phyloP scores from a whole-genome alignment of 2,329 filamentous ascomycete genomes.

The Colletotrichum sp. region DNA sequence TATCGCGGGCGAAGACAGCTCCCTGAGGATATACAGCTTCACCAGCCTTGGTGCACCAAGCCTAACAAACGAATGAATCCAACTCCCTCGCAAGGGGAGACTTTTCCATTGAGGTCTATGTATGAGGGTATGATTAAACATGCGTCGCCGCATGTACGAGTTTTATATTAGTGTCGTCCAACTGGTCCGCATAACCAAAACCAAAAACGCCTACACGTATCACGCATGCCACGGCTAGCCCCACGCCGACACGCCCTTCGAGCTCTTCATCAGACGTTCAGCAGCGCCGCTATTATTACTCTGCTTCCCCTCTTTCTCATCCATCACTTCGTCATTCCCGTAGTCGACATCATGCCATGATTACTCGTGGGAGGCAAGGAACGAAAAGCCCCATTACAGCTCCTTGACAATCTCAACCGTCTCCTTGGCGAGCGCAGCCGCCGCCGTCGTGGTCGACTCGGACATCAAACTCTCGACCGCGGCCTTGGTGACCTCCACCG shows the following conservation, averaged over 20 bases:
- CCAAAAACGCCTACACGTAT: neutral
- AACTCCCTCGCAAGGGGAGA: neutral
- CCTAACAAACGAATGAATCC: neutral
- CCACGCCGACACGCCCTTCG: slow-evolving; percentile 11
- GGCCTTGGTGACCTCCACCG: slow-evolving; percentile 51
- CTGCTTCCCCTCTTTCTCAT: neutral
- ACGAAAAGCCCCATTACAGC: slow-evolving; percentile 30
- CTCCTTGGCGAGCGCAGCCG: slow-evolving; percentile 22
- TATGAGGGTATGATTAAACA: slow-evolving; percentile 22
- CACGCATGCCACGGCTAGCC: neutral
- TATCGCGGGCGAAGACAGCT: slow-evolving; percentile 65
- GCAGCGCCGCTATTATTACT: neutral
- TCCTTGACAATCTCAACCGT: slow-evolving; percentile 38
- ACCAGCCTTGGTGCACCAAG: neutral
- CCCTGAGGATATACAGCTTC: slow-evolving; percentile 62
- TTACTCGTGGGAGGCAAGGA: neutral
- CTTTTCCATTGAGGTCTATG: neutral
- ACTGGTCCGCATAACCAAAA: neutral
- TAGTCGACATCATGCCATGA: neutral
- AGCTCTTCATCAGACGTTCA: slow-evolving; percentile 18
- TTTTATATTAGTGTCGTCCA: slow-evolving; percentile 15
- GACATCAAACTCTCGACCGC: slow-evolving; percentile 33
- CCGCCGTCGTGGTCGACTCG: slow-evolving; percentile 8
- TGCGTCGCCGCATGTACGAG: slow-evolving; percentile 4
- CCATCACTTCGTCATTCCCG: neutral